Base-by-base conservation (phyloP, 257 asterid genomes). In the Solanum chiquidenum region DNA sequence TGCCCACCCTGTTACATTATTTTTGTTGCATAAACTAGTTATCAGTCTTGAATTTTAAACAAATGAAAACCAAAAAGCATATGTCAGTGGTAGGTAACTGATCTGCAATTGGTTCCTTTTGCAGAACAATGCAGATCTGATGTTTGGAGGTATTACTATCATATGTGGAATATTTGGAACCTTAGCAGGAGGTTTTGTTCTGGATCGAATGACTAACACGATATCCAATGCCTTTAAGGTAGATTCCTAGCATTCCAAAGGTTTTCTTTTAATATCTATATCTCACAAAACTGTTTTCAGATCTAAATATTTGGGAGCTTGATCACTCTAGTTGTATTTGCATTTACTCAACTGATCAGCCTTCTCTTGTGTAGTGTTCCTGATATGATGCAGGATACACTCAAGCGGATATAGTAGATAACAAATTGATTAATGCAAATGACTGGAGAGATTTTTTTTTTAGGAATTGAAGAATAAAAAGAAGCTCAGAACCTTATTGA, bases 161-260 rank as follows among this genome's bases (percentile, higher is more conserved):
- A 85, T 94, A 16, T 97, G 95, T 87, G 99, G 99, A 69, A 89
- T 97, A 91, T 35, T 97, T 25, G 99, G 99, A 88, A 91, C 99
- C 27, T 27, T 97, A 82, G 96, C 95, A 9, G 99, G 99, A 42
- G 99, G 99, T 87, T 88, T 90, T 52, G 55, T 93, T 89, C 95
- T 97, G 35, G 99, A 97, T 89, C 92, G 29, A 58, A 92, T 97
- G 92, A 90, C 90, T 87, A 92, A 98, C 87, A 95, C 98, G 5
- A 87, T 97, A 89, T 58, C 94, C 83, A 97, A 95, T 93, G 99
- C 99, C 80, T 97, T 97, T 89, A 97, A 95, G 98, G 99, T 94
- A 55, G 66, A 55, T 55, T 55, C 25, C 25, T 55, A 20, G 25
- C 66, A 55, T 55, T 55, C 66, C 66, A 55, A 55, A 55, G 25